Conservation (phyloP, 306 rosid genomes). For the Trifolium dubium region DNA sequence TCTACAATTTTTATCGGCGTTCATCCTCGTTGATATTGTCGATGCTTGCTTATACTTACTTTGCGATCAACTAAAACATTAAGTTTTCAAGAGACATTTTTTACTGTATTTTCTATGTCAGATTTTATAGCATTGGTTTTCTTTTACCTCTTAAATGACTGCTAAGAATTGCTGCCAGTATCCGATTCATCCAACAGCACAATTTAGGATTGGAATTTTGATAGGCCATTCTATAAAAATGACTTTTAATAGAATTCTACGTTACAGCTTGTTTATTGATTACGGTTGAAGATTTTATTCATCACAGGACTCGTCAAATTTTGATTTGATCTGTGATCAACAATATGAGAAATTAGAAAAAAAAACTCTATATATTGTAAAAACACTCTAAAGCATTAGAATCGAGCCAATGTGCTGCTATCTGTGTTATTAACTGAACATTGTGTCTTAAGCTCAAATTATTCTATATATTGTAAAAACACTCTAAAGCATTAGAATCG, state of each 20-base stretch:
- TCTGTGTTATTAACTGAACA: constrained; percentile 9
- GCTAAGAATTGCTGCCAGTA: background rate
- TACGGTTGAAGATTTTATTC: background rate
- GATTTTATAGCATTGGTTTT: constrained; percentile 9
- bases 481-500: background rate
- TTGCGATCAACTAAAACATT: background rate
- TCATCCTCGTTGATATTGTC: constrained; percentile 4
- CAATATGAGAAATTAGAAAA: constrained; percentile 19
- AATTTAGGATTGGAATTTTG: background rate
- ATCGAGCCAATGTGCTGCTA: background rate
- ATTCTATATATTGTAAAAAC: constrained; percentile 17
- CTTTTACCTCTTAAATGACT: background rate
- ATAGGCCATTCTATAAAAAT: constrained; percentile 22
- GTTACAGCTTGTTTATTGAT: constrained; percentile 13
- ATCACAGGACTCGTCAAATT: constrained; percentile 16
- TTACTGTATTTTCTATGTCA: background rate
- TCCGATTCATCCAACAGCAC: background rate
- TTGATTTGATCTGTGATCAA: constrained; percentile 11
- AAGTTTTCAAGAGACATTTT: constrained; percentile 6
- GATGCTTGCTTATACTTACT: constrained; percentile 31
- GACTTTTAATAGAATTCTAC: background rate
- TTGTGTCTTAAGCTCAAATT: constrained; percentile 17
- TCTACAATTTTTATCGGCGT: constrained; percentile 4
- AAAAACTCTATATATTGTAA: constrained; percentile 4
- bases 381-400: constrained; percentile 5